These are phyloP conservation scores for Ormosia semicastrata DNA, from an alignment of 306 rosid genomes.

Conservation along the genomic window DNA sequence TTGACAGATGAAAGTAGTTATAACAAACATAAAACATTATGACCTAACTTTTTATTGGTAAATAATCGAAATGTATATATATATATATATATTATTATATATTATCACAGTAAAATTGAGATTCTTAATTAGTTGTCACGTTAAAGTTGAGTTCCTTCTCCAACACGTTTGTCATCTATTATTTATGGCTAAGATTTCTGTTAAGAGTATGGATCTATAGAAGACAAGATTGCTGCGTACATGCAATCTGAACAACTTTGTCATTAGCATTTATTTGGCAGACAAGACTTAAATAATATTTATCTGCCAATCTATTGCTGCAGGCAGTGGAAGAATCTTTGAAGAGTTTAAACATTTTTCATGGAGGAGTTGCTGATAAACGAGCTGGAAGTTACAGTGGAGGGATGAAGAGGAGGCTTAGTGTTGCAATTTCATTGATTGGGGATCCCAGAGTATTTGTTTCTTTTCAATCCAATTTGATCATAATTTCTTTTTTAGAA, in stretches of 20 bases:
- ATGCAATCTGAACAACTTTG: not conserved
- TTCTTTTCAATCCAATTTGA: constrained; percentile 11
- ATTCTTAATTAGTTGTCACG: not conserved
- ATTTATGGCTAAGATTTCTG: not conserved
- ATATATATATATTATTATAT: too few relatives aligned
- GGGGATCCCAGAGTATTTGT: constrained; percentile 76
- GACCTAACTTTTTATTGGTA: not conserved
- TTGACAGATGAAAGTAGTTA: not conserved
- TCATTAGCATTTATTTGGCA: constrained; percentile 8
- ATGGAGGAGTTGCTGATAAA: constrained; percentile 80
- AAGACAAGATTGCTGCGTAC: not conserved
- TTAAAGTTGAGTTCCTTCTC: not conserved
- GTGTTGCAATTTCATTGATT: constrained; percentile 81
- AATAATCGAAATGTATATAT: too few relatives aligned
- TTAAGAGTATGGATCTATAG: not conserved
- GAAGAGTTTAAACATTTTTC: constrained; percentile 67
- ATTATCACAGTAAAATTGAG: not conserved
- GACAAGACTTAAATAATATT: not conserved
- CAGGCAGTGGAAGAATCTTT: constrained; percentile 91
- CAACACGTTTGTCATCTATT: not conserved
- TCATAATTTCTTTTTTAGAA: not conserved
- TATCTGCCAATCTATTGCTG: constrained; percentile 14
- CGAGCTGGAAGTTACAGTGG: constrained; percentile 78
- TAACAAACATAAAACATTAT: not conserved
- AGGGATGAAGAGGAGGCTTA: constrained; percentile 94